Percentiles rank a stretch among this genome's conserved stretches.
Conservation (phyloP, 2,329 filamentous ascomycete species). For the Ophiostoma himal-ulmi region DNA sequence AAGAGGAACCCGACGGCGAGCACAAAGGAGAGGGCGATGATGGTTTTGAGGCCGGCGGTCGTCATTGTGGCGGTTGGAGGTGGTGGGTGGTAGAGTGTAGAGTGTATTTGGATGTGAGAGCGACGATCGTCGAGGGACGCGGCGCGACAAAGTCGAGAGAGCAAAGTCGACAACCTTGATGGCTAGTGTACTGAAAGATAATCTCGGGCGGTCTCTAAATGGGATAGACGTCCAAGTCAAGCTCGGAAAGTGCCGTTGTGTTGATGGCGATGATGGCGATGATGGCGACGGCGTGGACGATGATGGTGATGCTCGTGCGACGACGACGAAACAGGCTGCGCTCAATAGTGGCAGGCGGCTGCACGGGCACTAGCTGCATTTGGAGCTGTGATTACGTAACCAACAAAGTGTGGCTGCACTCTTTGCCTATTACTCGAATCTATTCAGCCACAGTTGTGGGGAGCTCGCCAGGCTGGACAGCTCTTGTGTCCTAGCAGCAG, state of each 20-base stretch:
- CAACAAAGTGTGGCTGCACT: background rate
- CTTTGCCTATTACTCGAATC: background rate
- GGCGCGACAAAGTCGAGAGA: background rate
- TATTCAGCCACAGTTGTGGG: slow-evolving; percentile 1
- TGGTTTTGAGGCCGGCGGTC: slow-evolving; percentile 93
- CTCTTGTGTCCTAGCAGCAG: background rate
- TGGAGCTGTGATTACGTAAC: background rate
- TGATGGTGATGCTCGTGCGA: background rate
- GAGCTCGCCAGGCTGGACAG: slow-evolving; percentile 8
- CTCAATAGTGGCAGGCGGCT: background rate
- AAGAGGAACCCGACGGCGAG: slow-evolving; percentile 98
- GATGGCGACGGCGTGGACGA: background rate
- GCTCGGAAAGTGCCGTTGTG: too few relatives aligned
- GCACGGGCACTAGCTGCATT: slow-evolving; percentile 7
- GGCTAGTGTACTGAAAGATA: background rate
- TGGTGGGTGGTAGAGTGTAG: background rate
- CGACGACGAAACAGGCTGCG: slow-evolving; percentile 12
- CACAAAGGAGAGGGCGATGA: slow-evolving; percentile 97
- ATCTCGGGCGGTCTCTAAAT: too few relatives aligned
- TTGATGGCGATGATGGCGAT: background rate
- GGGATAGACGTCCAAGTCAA: background rate
- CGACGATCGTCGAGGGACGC: background rate
- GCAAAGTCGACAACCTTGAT: too few relatives aligned
- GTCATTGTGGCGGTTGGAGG: slow-evolving; percentile 43
- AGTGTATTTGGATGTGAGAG: background rate